Evolutionary conservation across 257 asterid genomes (phyloP), one percentile per base, ranked within the genome.

Genomic region (Rubia yunnanensis): DNA sequence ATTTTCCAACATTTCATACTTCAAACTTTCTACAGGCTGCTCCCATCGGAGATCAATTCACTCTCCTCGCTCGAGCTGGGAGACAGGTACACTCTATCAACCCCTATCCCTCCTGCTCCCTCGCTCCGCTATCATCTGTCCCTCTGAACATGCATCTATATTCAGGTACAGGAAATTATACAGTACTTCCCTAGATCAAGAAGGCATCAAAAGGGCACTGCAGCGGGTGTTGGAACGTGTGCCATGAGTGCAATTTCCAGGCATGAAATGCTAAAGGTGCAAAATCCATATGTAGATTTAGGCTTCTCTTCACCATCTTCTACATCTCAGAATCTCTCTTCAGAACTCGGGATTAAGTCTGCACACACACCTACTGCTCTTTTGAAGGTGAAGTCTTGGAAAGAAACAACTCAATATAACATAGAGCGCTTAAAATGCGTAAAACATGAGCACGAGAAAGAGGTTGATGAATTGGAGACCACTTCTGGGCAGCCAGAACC

Each of bases 61-160:
- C 84, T 32, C 94, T 92, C 64, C 97, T 89, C 49, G 98, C 98
- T 79, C 94, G 97, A 66, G 98, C 98, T 36, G 98, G 98, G 41
- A 85, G 98, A 79, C 98, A 89, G 91, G 98, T 72, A 84, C 35
- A 20, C 63, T n/a, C n/a, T 23, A 36, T 20, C 15, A 3, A 3
- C 14, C 7, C 3, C 18, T 36, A 23, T 36, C 53, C 44, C 62
- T 54, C 64, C n/a, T n/a, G n/a, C n/a, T n/a, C n/a, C 39, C 39
- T 2, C n/a, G 8, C 9, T 2, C 17, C 32, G 24, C 11, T 34
- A 44, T 55, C 26, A 14, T 63, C 64, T 50, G 28, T 44, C 28
- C 32, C 54, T 35, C 28, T 0, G 52, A 57, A 11, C 4, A 54
- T 27, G 69, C 7, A 24, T 41, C 31, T 20, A 26, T 57, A 20